Base-by-base conservation (phyloP, 2,329 filamentous ascomycete species). In the Hypoxylon sp. region DNA sequence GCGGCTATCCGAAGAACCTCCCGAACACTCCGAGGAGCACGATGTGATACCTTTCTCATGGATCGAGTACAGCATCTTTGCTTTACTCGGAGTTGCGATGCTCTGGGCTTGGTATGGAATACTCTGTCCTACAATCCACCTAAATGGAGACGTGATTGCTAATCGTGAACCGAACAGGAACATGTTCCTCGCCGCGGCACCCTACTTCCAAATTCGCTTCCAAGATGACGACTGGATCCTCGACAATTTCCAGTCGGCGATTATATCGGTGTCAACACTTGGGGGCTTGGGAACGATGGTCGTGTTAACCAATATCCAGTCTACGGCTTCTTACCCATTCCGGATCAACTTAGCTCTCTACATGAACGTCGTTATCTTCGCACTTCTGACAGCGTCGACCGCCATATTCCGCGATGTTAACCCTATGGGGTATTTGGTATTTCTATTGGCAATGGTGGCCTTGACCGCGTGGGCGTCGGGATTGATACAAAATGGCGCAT, bases 171-270 rank as follows among this genome's bases (percentile, higher is more conserved):
- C 14, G 13, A 59, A 61, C 73, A 95, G 94, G 94, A 98, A 98
- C 84, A 98, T 98, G 95, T 98, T 98, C 80, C 89, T 98, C 74
- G 95, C 96, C 50, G 94, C 95, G 7, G 93, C 94, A 1, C 94
- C 95, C 3, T 98, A 98, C 84, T 98, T 98, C 82, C 90, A 95
- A 76, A 86, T 85, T 55, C 93, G 95, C 73, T 97, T 98, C 80
- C 83, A 86, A 50, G 85, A 86, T 67, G 89, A 91, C 77, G 82
- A 88, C 60, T 92, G 89, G 85, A 90, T 97, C 63, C 85, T 91
- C 37, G 85, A 89, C 70, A 93, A 94, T 83, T 98, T 97, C 82
- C 95, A 98, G 79, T 92, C 95, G 10, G 90, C 93, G 65, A 95
- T 98, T 77, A 87, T 97, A 65, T 92, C 94, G 35, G 91, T 97